phyloP scores from a whole-genome alignment of 257 asterid genomes.

The Nicotiana otophora region DNA sequence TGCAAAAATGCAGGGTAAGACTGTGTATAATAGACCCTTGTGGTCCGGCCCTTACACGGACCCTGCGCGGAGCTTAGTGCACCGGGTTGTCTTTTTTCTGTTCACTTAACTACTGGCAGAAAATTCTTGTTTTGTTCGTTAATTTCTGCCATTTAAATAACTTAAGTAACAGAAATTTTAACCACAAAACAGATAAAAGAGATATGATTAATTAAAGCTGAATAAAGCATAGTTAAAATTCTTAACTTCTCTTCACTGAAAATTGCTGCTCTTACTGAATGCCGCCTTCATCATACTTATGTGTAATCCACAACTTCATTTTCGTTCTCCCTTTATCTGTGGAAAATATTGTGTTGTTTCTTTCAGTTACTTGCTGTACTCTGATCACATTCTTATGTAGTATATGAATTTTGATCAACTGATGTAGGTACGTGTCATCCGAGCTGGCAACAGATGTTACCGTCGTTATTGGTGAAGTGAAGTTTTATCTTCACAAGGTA shows the following conservation, averaged over 20 bases:
- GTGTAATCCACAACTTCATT: background rate
- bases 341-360: background rate
- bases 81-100: no score
- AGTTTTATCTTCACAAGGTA: constrained; percentile 94
- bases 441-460: constrained; percentile 73
- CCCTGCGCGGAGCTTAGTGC: no score
- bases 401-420: background rate
- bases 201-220: background rate
- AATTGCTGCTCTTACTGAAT: background rate
- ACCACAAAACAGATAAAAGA: background rate
- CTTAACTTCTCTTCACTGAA: background rate
- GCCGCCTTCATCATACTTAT: background rate
- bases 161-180: background rate
- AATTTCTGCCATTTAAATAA: background rate
- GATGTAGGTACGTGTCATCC: constrained; percentile 60
- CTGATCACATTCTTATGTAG: background rate
- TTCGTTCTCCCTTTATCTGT: background rate
- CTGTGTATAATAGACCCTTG: no score
- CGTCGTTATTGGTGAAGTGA: constrained; percentile 50
- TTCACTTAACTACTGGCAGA: background rate
- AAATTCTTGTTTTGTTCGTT: background rate
- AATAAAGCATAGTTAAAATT: background rate
- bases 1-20: no score
- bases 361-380: background rate
- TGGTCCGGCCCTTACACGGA: no score